These are phyloP conservation scores for Curvularia lunata DNA, from an alignment of 2,329 filamentous ascomycete genomes.

Conservation along the genomic window DNA sequence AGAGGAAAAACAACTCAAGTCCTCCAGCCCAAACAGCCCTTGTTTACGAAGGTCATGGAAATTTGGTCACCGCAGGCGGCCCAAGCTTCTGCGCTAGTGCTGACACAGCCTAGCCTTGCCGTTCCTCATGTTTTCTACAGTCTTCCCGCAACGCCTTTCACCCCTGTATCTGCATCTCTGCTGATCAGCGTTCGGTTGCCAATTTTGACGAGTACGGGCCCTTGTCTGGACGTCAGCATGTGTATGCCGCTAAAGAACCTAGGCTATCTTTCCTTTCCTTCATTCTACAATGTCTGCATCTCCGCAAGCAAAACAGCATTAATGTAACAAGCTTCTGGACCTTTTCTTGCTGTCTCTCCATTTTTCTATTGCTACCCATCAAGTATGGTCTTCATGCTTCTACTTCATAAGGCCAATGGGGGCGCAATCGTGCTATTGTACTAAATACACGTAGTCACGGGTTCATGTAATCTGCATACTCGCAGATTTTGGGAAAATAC, in stretches of 20 bases:
- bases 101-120: slow-evolving; percentile 18
- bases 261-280: background rate
- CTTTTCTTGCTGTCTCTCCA: background rate
- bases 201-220: background rate
- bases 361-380: background rate
- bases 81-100: slow-evolving; percentile 21
- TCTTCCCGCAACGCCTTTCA: slow-evolving; percentile 16
- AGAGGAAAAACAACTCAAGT: slow-evolving; percentile 24
- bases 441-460: background rate
- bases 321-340: background rate
- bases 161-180: slow-evolving; percentile 18
- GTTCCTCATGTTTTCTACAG: slow-evolving; percentile 13
- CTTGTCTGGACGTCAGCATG: slow-evolving; percentile 1
- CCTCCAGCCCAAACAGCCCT: slow-evolving; percentile 29
- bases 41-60: slow-evolving; percentile 39
- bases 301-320: background rate
- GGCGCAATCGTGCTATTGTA: background rate
- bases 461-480: too few species aligned
- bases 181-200: slow-evolving; percentile 14
- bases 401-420: background rate
- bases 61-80: slow-evolving; percentile 23
- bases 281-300: background rate
- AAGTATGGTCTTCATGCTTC: background rate
- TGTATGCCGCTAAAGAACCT: background rate
- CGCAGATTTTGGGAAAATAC: background rate